Evolutionary conservation across 345 rosid genomes (phyloP).

Genomic region (Populus deltoides): DNA sequence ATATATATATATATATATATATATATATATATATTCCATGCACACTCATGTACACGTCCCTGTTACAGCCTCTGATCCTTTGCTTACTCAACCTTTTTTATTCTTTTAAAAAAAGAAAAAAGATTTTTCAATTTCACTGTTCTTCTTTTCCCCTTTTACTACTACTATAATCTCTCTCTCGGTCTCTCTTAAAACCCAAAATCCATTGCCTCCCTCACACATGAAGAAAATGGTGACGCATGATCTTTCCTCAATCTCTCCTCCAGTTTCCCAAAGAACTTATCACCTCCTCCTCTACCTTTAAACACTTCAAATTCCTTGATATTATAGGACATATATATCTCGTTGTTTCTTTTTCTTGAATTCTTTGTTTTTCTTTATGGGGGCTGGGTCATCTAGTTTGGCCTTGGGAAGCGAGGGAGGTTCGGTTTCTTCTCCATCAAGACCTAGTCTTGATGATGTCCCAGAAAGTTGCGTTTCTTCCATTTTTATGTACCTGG

Average conservation of each 20-base stretch:
- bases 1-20: no score
- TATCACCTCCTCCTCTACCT: slow-evolving; percentile 65
- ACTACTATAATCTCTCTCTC: background rate
- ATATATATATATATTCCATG: slow-evolving; percentile 9
- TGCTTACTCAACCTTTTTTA: background rate
- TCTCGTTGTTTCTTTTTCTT: background rate
- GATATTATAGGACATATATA: background rate
- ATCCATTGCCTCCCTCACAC: slow-evolving; percentile 8
- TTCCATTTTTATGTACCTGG: slow-evolving; percentile 53
- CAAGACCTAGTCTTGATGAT: slow-evolving; percentile 44
- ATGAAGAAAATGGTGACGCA: slow-evolving; percentile 40
- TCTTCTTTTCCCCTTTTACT: slow-evolving; percentile 1
- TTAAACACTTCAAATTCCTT: slow-evolving; percentile 15
- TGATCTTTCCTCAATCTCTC: slow-evolving; percentile 38
- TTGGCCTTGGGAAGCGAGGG: slow-evolving; percentile 20
- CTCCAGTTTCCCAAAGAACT: slow-evolving; percentile 27
- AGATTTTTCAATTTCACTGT: background rate
- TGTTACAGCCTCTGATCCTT: background rate
- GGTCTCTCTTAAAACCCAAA: slow-evolving; percentile 16
- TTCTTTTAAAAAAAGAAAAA: no score
- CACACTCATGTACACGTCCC: slow-evolving; percentile 30
- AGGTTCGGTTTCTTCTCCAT: background rate
- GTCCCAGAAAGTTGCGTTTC: slow-evolving; percentile 75
- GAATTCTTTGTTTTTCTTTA: slow-evolving; percentile 17
- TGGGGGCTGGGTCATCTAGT: slow-evolving; percentile 66